Base-by-base conservation (phyloP, 2,329 filamentous ascomycete species). In the Zasmidium cellare region DNA sequence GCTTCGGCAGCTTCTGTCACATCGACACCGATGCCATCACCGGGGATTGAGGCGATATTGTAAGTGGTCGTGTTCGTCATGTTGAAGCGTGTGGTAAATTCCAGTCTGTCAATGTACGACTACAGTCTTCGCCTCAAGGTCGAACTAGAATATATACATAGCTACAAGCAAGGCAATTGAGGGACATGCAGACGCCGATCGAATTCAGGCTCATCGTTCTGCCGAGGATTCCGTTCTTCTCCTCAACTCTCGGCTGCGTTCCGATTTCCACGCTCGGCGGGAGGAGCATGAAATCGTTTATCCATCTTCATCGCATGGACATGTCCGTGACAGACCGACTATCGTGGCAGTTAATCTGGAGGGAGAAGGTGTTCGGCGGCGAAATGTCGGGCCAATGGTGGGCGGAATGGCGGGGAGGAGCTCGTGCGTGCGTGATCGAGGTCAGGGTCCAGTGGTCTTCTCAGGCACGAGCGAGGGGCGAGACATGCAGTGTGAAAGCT, bases 21-120 rank as follows among this genome's bases (percentile, higher is more conserved):
- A 69, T 88, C 85, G 1, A 79, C 77, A 24, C 86, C 85, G 51
- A 88, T 87, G 23, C 86, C 84, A 68, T 88, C 84, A 14, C 83
- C 84, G 7, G 85, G 82, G 60, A 88, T 85, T 54, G 58, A 62
- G 54, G 65, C 62, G 35, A 67, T 64, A 31, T 63, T 63, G 58
- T 65, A 67, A 11, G 61, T 63, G 7, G 56, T 54, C 53, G 55
- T 60, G 35, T n/a, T 51, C 28, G 52, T 45, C 35, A 46, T 50
- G 45, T 28, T 54, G 50, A 11, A 23, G 3, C 50, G 41, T 41
- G 41, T 45, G 25, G 35, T 38, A 24, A n/a, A n/a, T n/a, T n/a
- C n/a, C n/a, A n/a, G n/a, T n/a, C n/a, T n/a, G n/a, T n/a, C n/a
- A n/a, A n/a, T n/a, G n/a, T n/a, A n/a, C n/a, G n/a, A n/a, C n/a